Evolutionary conservation across 108 stramenopile genomes (phyloP).

Genomic region (Cyclotella kingstonii): DNA sequence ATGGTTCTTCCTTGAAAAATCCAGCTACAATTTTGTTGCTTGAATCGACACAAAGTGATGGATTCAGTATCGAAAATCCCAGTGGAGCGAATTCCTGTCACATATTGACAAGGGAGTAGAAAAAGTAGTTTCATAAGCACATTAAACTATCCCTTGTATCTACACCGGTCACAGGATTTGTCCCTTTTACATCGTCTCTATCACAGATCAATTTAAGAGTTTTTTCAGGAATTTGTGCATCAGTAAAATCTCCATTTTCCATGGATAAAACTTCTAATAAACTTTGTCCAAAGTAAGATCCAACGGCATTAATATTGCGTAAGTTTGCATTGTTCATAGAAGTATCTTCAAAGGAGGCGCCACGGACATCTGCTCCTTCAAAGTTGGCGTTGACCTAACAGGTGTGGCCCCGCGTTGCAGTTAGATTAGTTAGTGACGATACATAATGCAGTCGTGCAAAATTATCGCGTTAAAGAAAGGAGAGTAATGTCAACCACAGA

Average conservation of each 20-base stretch:
- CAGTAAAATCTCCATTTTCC: constrained; percentile 82
- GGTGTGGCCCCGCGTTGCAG: too few species aligned
- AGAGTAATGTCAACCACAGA: too few species aligned
- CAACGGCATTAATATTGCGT: constrained; percentile 58
- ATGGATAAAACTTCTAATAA: constrained; percentile 59
- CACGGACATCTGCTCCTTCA: constrained; percentile 67
- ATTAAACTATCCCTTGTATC: constrained; percentile 90
- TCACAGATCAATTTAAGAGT: constrained; percentile 64
- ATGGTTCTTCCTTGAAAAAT: too few species aligned
- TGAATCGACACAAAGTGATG: too few species aligned
- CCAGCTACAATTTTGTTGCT: too few species aligned
- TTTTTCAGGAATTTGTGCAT: constrained; percentile 79
- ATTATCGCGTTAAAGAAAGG: too few species aligned
- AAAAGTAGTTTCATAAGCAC: constrained; percentile 72
- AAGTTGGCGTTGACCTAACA: constrained; percentile 73
- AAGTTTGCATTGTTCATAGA: constrained; percentile 77
- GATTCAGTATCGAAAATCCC: too few species aligned
- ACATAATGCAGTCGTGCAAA: too few species aligned
- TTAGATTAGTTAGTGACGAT: neutral
- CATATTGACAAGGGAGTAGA: too few species aligned
- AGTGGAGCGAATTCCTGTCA: too few species aligned
- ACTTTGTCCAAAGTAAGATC: constrained; percentile 71
- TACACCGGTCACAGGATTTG: constrained; percentile 86
- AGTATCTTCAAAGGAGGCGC: constrained; percentile 80
- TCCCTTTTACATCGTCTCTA: constrained; percentile 82